Evolutionary conservation across 768 basidiomycete genomes (phyloP), one percentile per base, ranked within the genome.

Genomic region (Trametes coccinea): DNA sequence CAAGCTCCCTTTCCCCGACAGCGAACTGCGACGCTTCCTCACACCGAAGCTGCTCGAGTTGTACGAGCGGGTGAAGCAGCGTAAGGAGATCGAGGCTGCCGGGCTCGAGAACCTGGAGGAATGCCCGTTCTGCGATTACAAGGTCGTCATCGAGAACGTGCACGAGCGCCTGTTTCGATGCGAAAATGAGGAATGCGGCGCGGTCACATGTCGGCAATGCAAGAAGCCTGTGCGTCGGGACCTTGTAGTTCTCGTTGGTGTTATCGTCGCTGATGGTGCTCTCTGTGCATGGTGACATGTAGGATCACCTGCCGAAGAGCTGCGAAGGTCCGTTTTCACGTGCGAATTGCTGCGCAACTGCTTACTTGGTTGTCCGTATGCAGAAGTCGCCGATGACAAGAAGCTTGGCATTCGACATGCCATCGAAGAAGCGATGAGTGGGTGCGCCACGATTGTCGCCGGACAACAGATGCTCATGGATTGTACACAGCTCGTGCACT

Each of bases 371-470:
- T 7, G 2, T 56, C 17, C 31, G 8, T 17, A 37, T 3, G 13
- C 67, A 92, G 93, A 96, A 73, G 77, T 82, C 63, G 88, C 90
- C 61, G 82, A 87, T 11, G 92, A 95, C 71, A 84, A 82, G 62
- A 82, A 84, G 51, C 73, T 95, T 14, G 86, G 92, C 72, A 86
- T 83, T 11, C 81, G 86, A 56, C 93, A 95, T 75, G 72, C 81
- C 1, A 80, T 97, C 31, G 95, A 97, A 71, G 95, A 97, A 70
- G 95, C 94, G 2, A 97, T 97, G 95, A 92, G 92, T 90, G 70
- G 8, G 81, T 54, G 10, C 8, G 30, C n/a, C 22, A 27, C 5
- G 13, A 7, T 34, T 43, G 16, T 44, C 53, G 39, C 47, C 11
- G 45, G 30, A 14, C 54, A 30, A 40, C 44, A 57, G 39, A 65